Conservation (phyloP, 768 basidiomycete species). For the Tulasnella sp. region DNA sequence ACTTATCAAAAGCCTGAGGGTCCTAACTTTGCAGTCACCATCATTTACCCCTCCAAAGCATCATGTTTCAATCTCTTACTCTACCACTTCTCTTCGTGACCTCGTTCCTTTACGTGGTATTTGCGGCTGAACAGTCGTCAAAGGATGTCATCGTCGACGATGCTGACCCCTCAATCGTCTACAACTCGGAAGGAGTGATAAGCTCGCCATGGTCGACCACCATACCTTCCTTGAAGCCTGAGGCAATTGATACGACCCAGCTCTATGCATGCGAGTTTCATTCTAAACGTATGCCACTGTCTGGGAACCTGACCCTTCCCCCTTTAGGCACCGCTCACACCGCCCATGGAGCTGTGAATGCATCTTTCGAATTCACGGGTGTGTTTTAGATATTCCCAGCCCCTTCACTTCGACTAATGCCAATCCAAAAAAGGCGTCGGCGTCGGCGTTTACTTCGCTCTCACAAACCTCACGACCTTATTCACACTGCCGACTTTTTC, state of each 20-base stretch:
- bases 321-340: not conserved
- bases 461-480: not conserved
- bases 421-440: not conserved
- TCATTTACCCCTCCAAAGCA: not conserved
- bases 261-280: not conserved
- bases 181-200: not conserved
- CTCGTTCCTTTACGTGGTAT: not conserved
- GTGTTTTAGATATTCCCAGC: not conserved
- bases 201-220: not conserved
- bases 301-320: not conserved
- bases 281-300: not conserved
- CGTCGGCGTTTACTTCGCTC: not conserved
- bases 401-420: not conserved
- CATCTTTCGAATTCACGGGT: not conserved
- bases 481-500: not conserved
- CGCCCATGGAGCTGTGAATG: not conserved
- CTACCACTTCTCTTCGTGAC: not conserved
- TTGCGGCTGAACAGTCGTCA: not conserved
- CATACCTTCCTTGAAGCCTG: not conserved
- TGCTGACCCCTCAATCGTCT: not conserved
- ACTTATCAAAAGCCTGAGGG: not conserved
- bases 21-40: not conserved
- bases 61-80: not conserved
- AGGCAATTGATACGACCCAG: not conserved
- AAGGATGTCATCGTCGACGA: not conserved